Base-by-base conservation (phyloP, 78 protist species). In the slime mould (Dictyostelium discoideum) region DNA sequence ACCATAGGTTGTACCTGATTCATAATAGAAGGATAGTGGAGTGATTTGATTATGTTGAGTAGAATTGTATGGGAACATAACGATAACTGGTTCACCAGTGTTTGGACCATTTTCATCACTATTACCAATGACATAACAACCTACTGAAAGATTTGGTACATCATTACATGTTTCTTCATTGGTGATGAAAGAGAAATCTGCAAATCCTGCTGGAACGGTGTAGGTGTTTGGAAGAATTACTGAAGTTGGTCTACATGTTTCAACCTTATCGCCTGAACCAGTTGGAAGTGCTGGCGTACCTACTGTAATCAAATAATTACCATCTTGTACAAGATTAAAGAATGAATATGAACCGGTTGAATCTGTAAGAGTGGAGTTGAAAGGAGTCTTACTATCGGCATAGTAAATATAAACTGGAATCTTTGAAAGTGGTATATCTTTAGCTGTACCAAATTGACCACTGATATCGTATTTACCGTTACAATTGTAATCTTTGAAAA, bases 141-240 rank as follows among this genome's bases (percentile, higher is more conserved):
- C 46, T 0, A 85, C 81, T 18, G 80, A 73, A 18, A 87, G 50
- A 5, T 48, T 39, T 37, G 93, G 93, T 13, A 54, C 29, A 87
- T 87, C 93, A 32, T 54, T 20, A 87, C 93, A 87, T 26, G 29
- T 29, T n/a, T 87, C 93, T 79, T 87, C 93, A 79, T 87, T 82
- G 10, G 93, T 87, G 16, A 87, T 87, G 50, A 87, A 87, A 2
- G 86, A 77, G 86, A 87, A 87, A 40, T 87, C 86, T 5, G 69
- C 44, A 4, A 7, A 39, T 39, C 69, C 48, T 1, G 42, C 20
- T 82, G 67, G 86, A 29, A 54, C 39, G 11, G 67, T 44, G 18
- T 22, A 6, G 8, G 32, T 5, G 8, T 14, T 29, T 72, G 60
- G 73, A 11, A 26, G 39, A 29, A 65, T 54, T 0, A 72, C 42